Evolutionary conservation across 805 yeast genomes (phyloP).

Genomic region (Suhomyces pyralidae): DNA sequence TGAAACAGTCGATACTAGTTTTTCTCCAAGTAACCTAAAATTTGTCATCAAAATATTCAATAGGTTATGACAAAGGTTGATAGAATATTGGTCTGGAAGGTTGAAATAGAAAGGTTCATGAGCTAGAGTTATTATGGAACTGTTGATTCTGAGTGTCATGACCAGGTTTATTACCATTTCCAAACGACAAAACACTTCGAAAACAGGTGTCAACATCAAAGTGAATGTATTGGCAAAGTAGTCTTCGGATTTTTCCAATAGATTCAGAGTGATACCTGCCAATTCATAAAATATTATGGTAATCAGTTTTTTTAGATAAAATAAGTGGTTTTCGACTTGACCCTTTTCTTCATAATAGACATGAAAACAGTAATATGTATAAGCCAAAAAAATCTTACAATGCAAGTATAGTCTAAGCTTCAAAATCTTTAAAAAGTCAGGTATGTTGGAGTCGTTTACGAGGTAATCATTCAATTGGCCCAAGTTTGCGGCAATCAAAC

Average conservation of each 20-base stretch:
- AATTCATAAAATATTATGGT: slow-evolving; percentile 14
- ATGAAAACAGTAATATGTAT: slow-evolving; percentile 16
- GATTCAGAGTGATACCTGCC: background rate
- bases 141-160: slow-evolving; percentile 5
- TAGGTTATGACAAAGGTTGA: background rate
- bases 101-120: background rate
- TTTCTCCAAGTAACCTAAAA: background rate
- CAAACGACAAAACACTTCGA: slow-evolving; percentile 2
- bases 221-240: slow-evolving; percentile 1
- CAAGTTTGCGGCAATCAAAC: slow-evolving; percentile 37
- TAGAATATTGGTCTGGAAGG: background rate
- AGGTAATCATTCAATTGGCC: slow-evolving; percentile 22
- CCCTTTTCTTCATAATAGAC: slow-evolving; percentile 16
- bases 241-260: background rate
- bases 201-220: slow-evolving; percentile 5
- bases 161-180: slow-evolving; percentile 5
- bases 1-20: background rate
- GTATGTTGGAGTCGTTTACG: slow-evolving; percentile 17
- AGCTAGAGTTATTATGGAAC: background rate
- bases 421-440: slow-evolving; percentile 4
- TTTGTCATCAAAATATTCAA: background rate
- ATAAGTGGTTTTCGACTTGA: slow-evolving; percentile 11
- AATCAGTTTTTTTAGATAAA: slow-evolving; percentile 15
- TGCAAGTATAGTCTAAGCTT: slow-evolving; percentile 14
- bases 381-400: slow-evolving; percentile 13